Base-by-base conservation (phyloP, 805 yeast genomes). In the Cyberlindnera euphorbiae region DNA sequence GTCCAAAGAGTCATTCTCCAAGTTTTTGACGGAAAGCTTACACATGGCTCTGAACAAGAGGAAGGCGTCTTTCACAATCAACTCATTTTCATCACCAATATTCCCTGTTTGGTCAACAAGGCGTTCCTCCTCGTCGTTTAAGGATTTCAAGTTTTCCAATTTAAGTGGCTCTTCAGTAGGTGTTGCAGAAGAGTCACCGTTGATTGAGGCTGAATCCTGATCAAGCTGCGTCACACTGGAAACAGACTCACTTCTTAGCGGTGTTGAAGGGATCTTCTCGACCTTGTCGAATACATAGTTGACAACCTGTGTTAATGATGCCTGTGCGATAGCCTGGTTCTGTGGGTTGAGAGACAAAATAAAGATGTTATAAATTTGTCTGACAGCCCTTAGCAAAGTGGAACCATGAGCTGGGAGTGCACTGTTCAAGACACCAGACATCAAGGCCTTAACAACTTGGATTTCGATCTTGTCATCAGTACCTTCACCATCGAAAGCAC, bases 301-400 rank as follows among this genome's bases (percentile, higher is more conserved):
- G 16, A 93, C 86, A 52, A 90, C 82, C 62, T 93, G 99, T 3
- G 94, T 85, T 46, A 93, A 69, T 7, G 93, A 82, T 2, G 96
- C 97, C 64, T 94, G 97, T 0, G 98, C 97, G 41, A 89, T 79
- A 1, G 88, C 84, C 62, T 93, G 98, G 55, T 88, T 90, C 17
- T 83, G 67, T 4, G 90, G 77, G 14, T 82, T 78, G 41, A 83
- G 67, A 0, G 97, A 87, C 38, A 86, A 72, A 28, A 93, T 81
- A 53, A 90, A 94, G 18, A 94, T 84, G 56, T 88, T 89, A 64
- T 93, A 93, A 18, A 90, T 86, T 53, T 86, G 96, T 59, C 97
- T 76, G 25, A 94, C 81, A 0, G 97, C 97, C 54, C 84, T 86
- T 43, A 93, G 66, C 35, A 93, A 66, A 1, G 89, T 77, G 8